Percentiles rank a stretch among this genome's conserved stretches.
Conservation (phyloP, 176 grass and related monocot genomes). For the Eleusine coracana region DNA sequence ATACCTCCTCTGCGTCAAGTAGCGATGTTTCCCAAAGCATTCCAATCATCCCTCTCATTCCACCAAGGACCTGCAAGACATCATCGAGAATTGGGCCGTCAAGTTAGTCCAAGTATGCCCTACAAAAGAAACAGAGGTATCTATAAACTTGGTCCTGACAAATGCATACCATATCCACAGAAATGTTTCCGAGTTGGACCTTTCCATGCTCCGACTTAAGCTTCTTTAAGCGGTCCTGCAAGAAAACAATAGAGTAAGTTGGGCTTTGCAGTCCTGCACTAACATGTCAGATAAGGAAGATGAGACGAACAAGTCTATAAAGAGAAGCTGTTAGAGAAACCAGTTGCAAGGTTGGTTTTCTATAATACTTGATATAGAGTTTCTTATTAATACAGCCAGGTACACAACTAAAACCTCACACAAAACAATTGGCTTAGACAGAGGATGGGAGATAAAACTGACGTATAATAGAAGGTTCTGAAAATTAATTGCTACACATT, state of each 20-base stretch:
- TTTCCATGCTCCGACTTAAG: conserved; percentile 90
- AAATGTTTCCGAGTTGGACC: conserved; percentile 96
- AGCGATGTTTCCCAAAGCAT: conserved; percentile 99
- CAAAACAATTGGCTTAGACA: background rate
- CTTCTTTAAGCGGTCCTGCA: conserved; percentile 80
- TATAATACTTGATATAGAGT: background rate
- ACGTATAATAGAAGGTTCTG: background rate
- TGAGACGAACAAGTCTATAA: background rate
- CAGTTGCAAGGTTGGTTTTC: background rate
- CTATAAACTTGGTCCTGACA: background rate
- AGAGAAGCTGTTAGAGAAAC: background rate
- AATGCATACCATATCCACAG: conserved; percentile 82
- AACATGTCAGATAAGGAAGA: background rate
- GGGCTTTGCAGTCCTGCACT: background rate
- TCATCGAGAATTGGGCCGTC: conserved; percentile 8
- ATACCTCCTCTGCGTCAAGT: conserved; percentile 97
- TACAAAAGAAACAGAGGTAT: conserved; percentile 17
- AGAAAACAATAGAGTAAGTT: background rate
- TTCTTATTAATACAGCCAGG: background rate
- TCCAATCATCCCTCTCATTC: conserved; percentile 98
- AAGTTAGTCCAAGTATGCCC: background rate
- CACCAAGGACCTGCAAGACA: conserved; percentile 84
- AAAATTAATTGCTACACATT: background rate
- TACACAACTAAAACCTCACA: background rate
- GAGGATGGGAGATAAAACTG: background rate